Percentiles rank a stretch among this genome's conserved stretches.
phyloP scores from a whole-genome alignment of 164 flowering plant genomes.

The Vitis cinerea region DNA sequence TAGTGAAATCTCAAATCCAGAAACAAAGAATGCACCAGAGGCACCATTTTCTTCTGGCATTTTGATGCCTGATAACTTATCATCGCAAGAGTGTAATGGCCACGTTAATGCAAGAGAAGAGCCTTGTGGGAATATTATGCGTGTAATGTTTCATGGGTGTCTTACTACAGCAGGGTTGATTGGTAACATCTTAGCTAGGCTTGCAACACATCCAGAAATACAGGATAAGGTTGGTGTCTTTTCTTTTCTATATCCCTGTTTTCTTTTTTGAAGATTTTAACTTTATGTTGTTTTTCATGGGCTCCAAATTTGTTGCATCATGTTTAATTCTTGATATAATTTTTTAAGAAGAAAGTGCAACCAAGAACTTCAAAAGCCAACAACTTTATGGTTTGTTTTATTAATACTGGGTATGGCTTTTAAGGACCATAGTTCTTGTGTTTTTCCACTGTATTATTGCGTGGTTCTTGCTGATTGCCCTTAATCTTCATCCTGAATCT shows the following conservation, averaged over 20 bases:
- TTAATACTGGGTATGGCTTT: too few species aligned
- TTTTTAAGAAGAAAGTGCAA: too few species aligned
- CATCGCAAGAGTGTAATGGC: constrained; percentile 24
- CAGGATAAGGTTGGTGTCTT: constrained; percentile 47
- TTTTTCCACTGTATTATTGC: too few species aligned
- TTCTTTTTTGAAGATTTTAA: neutral
- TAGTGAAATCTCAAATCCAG: constrained; percentile 14
- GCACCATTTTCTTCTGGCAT: constrained; percentile 9
- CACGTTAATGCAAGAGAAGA: constrained; percentile 30
- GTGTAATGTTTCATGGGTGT: constrained; percentile 67
- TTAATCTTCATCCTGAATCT: too few species aligned
- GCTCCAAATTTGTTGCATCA: neutral
- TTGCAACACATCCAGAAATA: constrained; percentile 53
- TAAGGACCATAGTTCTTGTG: too few species aligned
- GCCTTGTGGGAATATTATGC: constrained; percentile 49
- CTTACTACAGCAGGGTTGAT: constrained; percentile 50
- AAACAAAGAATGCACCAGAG: constrained; percentile 12
- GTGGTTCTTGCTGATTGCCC: too few species aligned
- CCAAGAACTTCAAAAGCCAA: too few species aligned
- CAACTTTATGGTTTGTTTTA: too few species aligned
- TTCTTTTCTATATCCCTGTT: neutral
- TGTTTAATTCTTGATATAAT: neutral
- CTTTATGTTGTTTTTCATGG: neutral
- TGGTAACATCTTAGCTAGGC: constrained; percentile 44
- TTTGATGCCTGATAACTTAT: constrained; percentile 13